These are phyloP conservation scores for Erodium moschatum DNA, from an alignment of 441 rosid species.

Conservation along the genomic window DNA sequence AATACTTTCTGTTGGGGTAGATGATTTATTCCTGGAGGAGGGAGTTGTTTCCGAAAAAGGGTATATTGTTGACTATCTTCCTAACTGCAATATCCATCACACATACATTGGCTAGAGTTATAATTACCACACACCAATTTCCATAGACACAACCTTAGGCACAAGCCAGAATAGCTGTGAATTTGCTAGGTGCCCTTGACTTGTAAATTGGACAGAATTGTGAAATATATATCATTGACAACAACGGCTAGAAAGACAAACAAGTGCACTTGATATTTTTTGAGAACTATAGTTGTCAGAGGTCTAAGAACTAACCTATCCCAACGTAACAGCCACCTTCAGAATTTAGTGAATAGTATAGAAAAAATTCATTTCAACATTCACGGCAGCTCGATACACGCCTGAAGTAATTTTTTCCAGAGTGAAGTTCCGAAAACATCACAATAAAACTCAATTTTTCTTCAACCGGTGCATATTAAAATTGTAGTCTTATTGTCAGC, in stretches of 20 bases:
- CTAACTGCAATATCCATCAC: neutral
- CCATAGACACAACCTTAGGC: neutral
- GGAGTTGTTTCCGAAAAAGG: neutral
- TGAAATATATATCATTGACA: neutral
- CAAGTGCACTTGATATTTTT: neutral
- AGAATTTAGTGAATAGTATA: neutral
- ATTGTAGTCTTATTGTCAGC: constrained; percentile 1
- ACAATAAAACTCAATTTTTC: neutral
- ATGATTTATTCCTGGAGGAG: neutral
- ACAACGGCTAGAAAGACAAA: neutral
- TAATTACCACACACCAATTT: neutral
- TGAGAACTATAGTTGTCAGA: neutral
- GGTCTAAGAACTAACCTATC: neutral
- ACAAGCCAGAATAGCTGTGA: neutral
- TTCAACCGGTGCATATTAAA: neutral
- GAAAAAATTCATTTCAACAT: neutral
- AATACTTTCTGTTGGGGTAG: neutral
- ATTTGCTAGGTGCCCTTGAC: neutral
- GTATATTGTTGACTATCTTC: neutral
- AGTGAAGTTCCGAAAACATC: neutral
- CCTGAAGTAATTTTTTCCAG: neutral
- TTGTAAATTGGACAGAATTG: neutral
- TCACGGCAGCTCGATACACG: neutral
- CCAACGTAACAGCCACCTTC: constrained; percentile 1
- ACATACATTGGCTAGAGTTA: neutral